Base-by-base conservation (phyloP, 1,284 basidiomycete genomes). In the Violaceomyces palustris region DNA sequence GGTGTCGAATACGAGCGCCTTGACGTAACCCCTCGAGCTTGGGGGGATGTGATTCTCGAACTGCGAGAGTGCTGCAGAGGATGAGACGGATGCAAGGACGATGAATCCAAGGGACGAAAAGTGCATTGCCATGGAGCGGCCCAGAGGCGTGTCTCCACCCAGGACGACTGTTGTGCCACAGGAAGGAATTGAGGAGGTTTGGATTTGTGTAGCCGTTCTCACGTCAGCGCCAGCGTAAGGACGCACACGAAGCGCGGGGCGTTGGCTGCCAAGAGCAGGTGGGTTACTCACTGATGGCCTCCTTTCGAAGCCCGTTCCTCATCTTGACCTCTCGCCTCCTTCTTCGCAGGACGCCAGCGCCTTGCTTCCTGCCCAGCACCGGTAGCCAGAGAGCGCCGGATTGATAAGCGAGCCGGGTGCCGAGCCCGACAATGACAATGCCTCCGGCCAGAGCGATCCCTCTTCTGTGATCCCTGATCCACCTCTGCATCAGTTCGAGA, bases 131-230 rank as follows among this genome's bases (percentile, higher is more conserved):
- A 69, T 41, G 2, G 64, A 56, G 7, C 59, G 61, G 5, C 70
- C 70, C 2, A 72, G 51, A 1, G 65, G 58, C n/a, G 65, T 67
- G 40, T 73, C 70, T n/a, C 48, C 70, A 18, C 69, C 70, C 0
- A 73, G 61, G 14, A 73, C 62, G 37, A 69, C 45, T 44, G 32
- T 10, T 14, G 29, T 18, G 5, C 6, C 12, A 23, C 19, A 24
- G 31, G 11, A 17, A 18, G 24, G 18, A 11, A 24, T 40, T 9
- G 18, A n/a, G n/a, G n/a, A n/a, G n/a, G 14, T 10, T 35, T 9
- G 33, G 24, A 35, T 15, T 9, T 40, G 38, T 6, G 38, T n/a
- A n/a, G n/a, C n/a, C 38, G 39, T 52, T 26, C 23, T 23, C 40
- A 14, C 50, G 39, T 8, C 19, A 24, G 14, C 47, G 38, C 22